Base-by-base conservation (phyloP, 163 green algal genomes). In the Chlamydomonas reinhardtii region DNA sequence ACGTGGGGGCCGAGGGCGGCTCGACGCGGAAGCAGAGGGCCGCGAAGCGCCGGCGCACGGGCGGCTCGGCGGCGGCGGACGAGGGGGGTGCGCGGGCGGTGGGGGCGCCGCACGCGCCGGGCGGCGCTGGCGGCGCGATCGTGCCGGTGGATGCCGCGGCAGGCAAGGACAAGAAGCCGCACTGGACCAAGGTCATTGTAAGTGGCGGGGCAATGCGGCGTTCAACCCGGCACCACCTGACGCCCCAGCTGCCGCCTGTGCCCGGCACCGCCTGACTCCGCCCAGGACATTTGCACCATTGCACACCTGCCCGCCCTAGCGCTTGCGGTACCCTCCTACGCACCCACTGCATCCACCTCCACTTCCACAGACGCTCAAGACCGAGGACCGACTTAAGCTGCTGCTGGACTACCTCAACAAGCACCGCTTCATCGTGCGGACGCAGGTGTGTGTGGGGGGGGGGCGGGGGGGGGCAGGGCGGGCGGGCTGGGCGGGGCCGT, bases 331-430 rank as follows among this genome's bases (percentile, higher is more conserved):
- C 39, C 39, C 5, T 8, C 39, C 39, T 48, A 5, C 8, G 39
- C 39, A 48, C 39, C 39, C 39, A n/a, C n/a, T n/a, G 68, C 39
- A 37, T 14, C 16, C 73, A 78, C 73, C 73, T 5, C 34, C 15
- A 27, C 66, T 52, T 12, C 65, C 31, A 0, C 86, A 90, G 86
- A 88, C 86, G 2, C 68, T 88, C 68, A 74, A 85, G 29, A 43
- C 80, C 16, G 80, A 90, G 69, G 81, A 88, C 80, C 86, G 86
- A 14, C 37, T 90, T 66, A 74, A 74, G 56, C 86, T 85, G 68
- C 74, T 90, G 74, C 4, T 83, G 34, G 80, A 76, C 25, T 75
- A 82, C 54, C 62, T 90, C 17, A 56, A 90, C 35, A 71, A 48
- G 37, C 66, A 85, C 37, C 73, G 86, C 54, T 90, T 85, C 68